phyloP scores from a whole-genome alignment of 2,329 filamentous ascomycete genomes.

The Pseudocercospora fuligena region DNA sequence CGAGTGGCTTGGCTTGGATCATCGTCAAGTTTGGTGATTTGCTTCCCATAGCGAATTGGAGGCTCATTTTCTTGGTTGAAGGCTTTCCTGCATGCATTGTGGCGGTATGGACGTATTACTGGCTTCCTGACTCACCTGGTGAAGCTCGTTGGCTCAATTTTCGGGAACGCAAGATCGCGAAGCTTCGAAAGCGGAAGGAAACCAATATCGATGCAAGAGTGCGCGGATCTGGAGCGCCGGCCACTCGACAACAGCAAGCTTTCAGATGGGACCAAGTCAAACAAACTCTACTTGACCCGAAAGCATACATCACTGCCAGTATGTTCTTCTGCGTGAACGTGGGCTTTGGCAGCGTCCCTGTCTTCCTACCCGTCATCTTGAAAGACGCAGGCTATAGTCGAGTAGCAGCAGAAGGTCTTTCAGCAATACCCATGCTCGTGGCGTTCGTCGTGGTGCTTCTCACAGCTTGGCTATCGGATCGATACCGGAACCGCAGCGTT shows the following conservation, averaged over 20 bases:
- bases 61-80: constrained; percentile 82
- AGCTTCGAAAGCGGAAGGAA: constrained; percentile 66
- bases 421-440: constrained; percentile 79
- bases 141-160: constrained; percentile 48
- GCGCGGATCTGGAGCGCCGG: constrained; percentile 12
- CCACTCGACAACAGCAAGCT: constrained; percentile 34
- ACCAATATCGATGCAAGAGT: not conserved
- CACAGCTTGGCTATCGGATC: constrained; percentile 75
- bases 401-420: constrained; percentile 73
- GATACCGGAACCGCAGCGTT: constrained; percentile 62
- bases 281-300: constrained; percentile 66
- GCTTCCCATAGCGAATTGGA: constrained; percentile 76
- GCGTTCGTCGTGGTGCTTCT: constrained; percentile 74
- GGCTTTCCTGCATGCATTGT: constrained; percentile 82
- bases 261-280: constrained; percentile 60
- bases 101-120: constrained; percentile 72
- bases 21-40: constrained; percentile 71
- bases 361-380: constrained; percentile 73
- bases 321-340: constrained; percentile 92
- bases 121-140: constrained; percentile 75
- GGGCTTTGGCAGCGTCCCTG: constrained; percentile 83
- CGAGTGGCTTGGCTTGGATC: constrained; percentile 76
- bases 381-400: constrained; percentile 70
- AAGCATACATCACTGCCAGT: constrained; percentile 73
- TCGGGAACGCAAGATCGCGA: constrained; percentile 66